A percentile compares a stretch with the other conserved stretches of the same genome.
These are phyloP conservation scores for Pyrenophora seminiperda DNA, from an alignment of 2,329 filamentous ascomycete genomes.

Conservation along the genomic window DNA sequence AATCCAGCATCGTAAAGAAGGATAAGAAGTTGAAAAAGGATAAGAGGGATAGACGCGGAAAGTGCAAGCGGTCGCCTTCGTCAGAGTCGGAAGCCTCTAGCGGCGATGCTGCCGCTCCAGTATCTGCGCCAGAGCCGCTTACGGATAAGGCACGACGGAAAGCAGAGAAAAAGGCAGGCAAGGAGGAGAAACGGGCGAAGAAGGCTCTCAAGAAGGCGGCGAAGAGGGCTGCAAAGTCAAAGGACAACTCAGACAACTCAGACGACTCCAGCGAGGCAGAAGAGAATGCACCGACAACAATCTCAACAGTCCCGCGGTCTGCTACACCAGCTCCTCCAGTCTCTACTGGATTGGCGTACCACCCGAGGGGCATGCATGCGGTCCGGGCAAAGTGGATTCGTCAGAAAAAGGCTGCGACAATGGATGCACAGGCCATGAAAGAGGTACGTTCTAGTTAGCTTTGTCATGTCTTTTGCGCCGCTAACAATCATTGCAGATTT, in stretches of 20 bases:
- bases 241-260: slow-evolving; percentile 28
- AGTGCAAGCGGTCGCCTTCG: slow-evolving; percentile 31
- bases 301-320: slow-evolving; percentile 44
- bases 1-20: slow-evolving; percentile 36
- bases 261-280: slow-evolving; percentile 38
- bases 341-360: slow-evolving; percentile 43
- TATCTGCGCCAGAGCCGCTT: slow-evolving; percentile 43
- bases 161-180: slow-evolving; percentile 53
- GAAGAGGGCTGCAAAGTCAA: slow-evolving; percentile 46
- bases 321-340: slow-evolving; percentile 55
- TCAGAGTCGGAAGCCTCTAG: slow-evolving; percentile 29
- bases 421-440: slow-evolving; percentile 81
- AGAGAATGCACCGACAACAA: slow-evolving; percentile 35
- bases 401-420: slow-evolving; percentile 81
- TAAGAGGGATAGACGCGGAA: slow-evolving; percentile 31
- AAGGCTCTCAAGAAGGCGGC: slow-evolving; percentile 56
- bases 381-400: slow-evolving; percentile 83
- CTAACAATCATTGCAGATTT: slow-evolving; percentile 36
- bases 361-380: slow-evolving; percentile 67
- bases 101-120: slow-evolving; percentile 22
- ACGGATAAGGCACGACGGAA: slow-evolving; percentile 50
- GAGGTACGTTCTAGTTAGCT: slow-evolving; percentile 63
- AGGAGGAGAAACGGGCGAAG: slow-evolving; percentile 53
- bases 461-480: neutral
- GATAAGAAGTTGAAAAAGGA: slow-evolving; percentile 44